Conservation (phyloP, 805 yeast genomes). For the Metschnikowia proteae region DNA sequence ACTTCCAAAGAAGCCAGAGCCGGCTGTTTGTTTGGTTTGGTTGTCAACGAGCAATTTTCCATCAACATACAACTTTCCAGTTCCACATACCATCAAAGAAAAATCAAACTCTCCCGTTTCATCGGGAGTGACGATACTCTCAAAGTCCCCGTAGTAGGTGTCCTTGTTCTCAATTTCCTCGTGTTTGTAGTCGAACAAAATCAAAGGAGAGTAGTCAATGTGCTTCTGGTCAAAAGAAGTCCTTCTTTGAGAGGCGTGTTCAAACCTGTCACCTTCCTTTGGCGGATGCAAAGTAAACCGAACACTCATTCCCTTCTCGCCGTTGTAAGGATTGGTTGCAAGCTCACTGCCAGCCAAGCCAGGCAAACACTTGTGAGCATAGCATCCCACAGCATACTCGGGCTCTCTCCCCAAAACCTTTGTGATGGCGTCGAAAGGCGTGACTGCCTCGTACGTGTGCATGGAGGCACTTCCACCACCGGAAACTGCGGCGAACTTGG, state of each 20-base stretch:
- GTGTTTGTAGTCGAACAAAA: constrained; percentile 19
- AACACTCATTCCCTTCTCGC: constrained; percentile 25
- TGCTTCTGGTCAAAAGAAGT: constrained; percentile 24
- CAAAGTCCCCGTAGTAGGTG: constrained; percentile 17
- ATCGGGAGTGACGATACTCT: constrained; percentile 23
- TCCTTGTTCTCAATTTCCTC: constrained; percentile 7
- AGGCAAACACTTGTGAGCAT: constrained; percentile 29
- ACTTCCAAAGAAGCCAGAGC: constrained; percentile 12
- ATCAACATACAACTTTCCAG: constrained; percentile 15
- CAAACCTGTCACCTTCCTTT: neutral
- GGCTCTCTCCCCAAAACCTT: constrained; percentile 25
- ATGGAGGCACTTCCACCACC: constrained; percentile 65
- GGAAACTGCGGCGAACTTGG: constrained; percentile 44
- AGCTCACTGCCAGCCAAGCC: constrained; percentile 23
- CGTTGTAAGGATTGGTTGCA: constrained; percentile 19
- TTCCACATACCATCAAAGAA: constrained; percentile 13
- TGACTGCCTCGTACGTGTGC: constrained; percentile 43
- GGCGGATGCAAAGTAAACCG: constrained; percentile 26
- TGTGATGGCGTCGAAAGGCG: constrained; percentile 47
- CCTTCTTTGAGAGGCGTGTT: constrained; percentile 15
- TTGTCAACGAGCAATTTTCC: constrained; percentile 15
- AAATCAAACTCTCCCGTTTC: constrained; percentile 16
- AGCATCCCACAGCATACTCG: constrained; percentile 33
- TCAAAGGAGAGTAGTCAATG: constrained; percentile 14
- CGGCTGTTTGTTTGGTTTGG: constrained; percentile 5